phyloP scores from a whole-genome alignment of 2,329 filamentous ascomycete genomes.

The Cytospora schulzeri region DNA sequence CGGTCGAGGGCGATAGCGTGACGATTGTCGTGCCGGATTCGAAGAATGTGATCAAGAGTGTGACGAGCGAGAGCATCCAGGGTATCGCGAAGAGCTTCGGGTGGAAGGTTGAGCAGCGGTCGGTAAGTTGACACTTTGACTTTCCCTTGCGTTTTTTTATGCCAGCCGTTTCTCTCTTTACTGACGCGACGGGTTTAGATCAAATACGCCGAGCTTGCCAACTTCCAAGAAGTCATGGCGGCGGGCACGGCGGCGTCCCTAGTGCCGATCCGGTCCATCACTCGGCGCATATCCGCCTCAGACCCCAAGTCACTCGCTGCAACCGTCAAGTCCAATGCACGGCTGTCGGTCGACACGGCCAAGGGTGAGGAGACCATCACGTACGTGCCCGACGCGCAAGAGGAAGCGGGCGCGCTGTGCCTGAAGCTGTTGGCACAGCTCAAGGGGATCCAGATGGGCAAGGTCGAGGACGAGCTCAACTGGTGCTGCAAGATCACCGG shows the following conservation, averaged over 20 bases:
- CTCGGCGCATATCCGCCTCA: conserved; percentile 54
- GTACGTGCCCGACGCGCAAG: conserved; percentile 56
- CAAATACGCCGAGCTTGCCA: conserved; percentile 59
- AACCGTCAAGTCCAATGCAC: conserved; percentile 39
- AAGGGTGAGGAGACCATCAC: conserved; percentile 53
- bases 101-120: conserved; percentile 79
- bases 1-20: conserved; percentile 55
- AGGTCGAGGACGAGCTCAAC: conserved; percentile 72
- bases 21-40: conserved; percentile 87
- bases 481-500: conserved; percentile 63
- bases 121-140: conserved; percentile 48
- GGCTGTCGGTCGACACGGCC: conserved; percentile 39
- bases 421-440: conserved; percentile 73
- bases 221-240: conserved; percentile 76
- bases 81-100: conserved; percentile 77
- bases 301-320: conserved; percentile 44
- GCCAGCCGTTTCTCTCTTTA: background rate
- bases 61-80: conserved; percentile 79
- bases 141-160: background rate
- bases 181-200: conserved; percentile 49
- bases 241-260: conserved; percentile 89
- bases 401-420: conserved; percentile 75
- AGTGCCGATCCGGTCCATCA: conserved; percentile 90
- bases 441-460: conserved; percentile 84
- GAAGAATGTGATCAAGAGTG: conserved; percentile 81